Percentiles rank a stretch among this genome's conserved stretches.
These are phyloP conservation scores for Venustampulla echinocandica DNA, from an alignment of 495 filamentous ascomycete genomes.

Conservation along the genomic window DNA sequence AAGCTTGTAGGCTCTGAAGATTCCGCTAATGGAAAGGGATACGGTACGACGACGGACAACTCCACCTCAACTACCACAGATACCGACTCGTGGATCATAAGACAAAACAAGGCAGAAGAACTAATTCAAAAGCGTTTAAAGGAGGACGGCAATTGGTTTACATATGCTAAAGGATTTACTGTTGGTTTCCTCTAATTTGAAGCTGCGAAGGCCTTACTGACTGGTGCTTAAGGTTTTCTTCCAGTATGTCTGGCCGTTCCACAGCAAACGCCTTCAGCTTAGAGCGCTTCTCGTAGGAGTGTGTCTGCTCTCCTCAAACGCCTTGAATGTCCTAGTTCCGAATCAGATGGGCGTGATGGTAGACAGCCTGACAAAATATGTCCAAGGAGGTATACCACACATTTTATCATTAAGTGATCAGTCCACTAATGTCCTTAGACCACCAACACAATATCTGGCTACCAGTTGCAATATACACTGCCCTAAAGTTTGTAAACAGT, in stretches of 20 bases:
- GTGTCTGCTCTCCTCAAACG: constrained; percentile 53
- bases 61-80: constrained; percentile 26
- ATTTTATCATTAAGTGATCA: not conserved
- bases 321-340: constrained; percentile 55
- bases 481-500: constrained; percentile 46
- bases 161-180: constrained; percentile 52
- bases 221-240: constrained; percentile 43
- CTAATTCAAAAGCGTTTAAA: constrained; percentile 48
- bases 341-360: constrained; percentile 57
- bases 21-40: constrained; percentile 27
- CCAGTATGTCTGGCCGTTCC: constrained; percentile 57
- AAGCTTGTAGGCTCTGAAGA: constrained; percentile 20
- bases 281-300: constrained; percentile 46
- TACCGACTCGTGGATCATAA: constrained; percentile 41
- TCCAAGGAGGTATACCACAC: constrained; percentile 18
- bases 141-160: constrained; percentile 55
- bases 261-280: constrained; percentile 45
- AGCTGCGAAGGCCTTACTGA: constrained; percentile 5
- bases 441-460: constrained; percentile 30
- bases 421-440: constrained; percentile 12
- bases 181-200: constrained; percentile 27
- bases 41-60: constrained; percentile 33
- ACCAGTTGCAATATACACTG: constrained; percentile 45
- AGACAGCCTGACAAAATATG: constrained; percentile 35
- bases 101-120: constrained; percentile 40